Conservation (phyloP, 352 stramenopile species). For the Pythium plurisporium region DNA sequence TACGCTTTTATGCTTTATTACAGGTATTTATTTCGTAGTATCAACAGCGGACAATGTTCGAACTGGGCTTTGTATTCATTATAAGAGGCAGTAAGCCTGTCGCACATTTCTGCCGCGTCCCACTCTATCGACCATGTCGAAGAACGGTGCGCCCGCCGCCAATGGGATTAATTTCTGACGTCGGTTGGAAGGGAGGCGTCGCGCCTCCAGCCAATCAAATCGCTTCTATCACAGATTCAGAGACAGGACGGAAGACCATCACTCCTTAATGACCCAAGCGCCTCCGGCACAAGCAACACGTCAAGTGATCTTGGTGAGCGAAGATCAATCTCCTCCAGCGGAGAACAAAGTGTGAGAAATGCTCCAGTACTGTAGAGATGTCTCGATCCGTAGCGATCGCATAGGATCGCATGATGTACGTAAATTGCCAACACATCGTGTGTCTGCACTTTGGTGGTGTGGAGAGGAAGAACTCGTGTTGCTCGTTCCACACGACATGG, state of each 20-base stretch:
- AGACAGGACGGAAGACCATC: neutral
- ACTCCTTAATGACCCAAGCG: neutral
- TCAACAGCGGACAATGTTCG: no score
- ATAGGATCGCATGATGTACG: no score
- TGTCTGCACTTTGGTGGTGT: no score
- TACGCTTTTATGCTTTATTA: neutral
- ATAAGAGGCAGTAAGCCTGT: neutral
- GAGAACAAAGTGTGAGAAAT: no score
- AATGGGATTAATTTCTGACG: constrained; percentile 6
- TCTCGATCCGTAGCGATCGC: no score
- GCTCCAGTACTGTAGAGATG: no score
- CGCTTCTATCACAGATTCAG: neutral
- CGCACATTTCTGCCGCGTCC: constrained; percentile 2
- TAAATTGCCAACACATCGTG: no score
- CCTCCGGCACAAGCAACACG: neutral
- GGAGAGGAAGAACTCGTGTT: no score
- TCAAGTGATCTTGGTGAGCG: neutral
- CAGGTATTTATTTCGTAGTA: neutral
- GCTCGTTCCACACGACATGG: no score
- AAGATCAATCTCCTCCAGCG: neutral
- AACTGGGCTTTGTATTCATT: neutral
- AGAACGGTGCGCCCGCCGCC: neutral
- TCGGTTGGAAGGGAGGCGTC: constrained; percentile 12
- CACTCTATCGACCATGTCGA: neutral
- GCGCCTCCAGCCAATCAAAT: constrained; percentile 20